Percentiles rank a stretch among this genome's conserved stretches.
Conservation (phyloP, 2,329 filamentous ascomycete genomes). For the Botrytis paeoniae region DNA sequence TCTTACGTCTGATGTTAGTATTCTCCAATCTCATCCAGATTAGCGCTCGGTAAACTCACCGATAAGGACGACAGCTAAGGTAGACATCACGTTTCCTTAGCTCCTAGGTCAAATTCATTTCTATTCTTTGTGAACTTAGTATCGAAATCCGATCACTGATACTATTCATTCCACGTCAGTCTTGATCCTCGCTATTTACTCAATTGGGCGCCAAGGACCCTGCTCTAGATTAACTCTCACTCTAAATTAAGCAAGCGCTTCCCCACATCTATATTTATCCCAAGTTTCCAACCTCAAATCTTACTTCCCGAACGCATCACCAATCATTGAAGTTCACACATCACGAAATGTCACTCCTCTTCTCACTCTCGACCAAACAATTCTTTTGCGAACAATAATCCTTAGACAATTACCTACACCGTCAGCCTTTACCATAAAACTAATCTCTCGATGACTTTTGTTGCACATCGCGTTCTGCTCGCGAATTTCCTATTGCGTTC, state of each 20-base stretch:
- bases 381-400: background rate
- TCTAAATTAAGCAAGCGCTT: constrained; percentile 4
- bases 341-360: background rate
- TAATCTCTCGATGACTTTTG: background rate
- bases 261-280: constrained; percentile 10
- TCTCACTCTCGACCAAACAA: background rate
- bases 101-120: background rate
- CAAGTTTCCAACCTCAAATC: background rate
- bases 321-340: background rate
- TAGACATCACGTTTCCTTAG: background rate
- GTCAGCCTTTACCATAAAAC: background rate
- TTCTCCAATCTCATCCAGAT: background rate
- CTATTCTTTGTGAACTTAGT: background rate
- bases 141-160: no score
- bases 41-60: background rate
- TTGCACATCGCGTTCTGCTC: constrained; percentile 4
- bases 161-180: background rate
- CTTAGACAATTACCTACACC: background rate
- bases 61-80: background rate
- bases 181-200: background rate
- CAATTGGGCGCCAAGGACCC: background rate
- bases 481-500: constrained; percentile 9
- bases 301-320: background rate
- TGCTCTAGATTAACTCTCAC: background rate
- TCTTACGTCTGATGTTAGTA: background rate